Percentiles rank a stretch among this genome's conserved stretches.
Conservation (phyloP, 1,139 yeast genomes). For the Candida mesenterica region DNA sequence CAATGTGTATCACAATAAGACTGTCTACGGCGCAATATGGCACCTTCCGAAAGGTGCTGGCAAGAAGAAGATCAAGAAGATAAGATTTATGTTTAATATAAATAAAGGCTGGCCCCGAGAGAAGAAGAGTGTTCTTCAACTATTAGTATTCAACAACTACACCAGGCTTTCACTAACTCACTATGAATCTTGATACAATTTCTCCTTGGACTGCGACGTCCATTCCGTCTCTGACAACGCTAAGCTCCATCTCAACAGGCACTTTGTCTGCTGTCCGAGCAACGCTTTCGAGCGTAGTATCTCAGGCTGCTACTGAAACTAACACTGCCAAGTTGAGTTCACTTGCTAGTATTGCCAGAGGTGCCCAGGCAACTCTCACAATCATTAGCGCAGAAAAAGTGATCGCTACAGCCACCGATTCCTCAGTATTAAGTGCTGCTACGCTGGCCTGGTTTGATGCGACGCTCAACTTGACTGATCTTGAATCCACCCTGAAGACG, state of each 20-base stretch:
- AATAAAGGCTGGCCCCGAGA: too few species aligned
- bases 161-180: too few species aligned
- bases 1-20: too few species aligned
- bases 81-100: too few species aligned
- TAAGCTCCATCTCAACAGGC: slow-evolving; percentile 21
- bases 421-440: slow-evolving; percentile 25
- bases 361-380: slow-evolving; percentile 39
- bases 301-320: slow-evolving; percentile 11
- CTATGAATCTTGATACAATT: too few species aligned
- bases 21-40: too few species aligned
- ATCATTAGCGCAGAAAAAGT: slow-evolving; percentile 33
- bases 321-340: slow-evolving; percentile 12
- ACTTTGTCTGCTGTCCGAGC: slow-evolving; percentile 18
- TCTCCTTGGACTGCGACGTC: slow-evolving; percentile 26
- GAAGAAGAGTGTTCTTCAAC: too few species aligned
- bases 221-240: slow-evolving; percentile 22
- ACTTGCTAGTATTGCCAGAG: slow-evolving; percentile 29
- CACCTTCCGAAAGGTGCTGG: too few species aligned
- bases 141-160: too few species aligned
- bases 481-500: slow-evolving; percentile 25
- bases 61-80: too few species aligned
- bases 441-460: slow-evolving; percentile 31
- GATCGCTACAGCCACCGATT: slow-evolving; percentile 40
- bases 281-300: slow-evolving; percentile 17
- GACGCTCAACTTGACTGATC: slow-evolving; percentile 30